Evolutionary conservation across 2,329 filamentous ascomycete genomes (phyloP).

Genomic region (Plenodomus biglobosus): DNA sequence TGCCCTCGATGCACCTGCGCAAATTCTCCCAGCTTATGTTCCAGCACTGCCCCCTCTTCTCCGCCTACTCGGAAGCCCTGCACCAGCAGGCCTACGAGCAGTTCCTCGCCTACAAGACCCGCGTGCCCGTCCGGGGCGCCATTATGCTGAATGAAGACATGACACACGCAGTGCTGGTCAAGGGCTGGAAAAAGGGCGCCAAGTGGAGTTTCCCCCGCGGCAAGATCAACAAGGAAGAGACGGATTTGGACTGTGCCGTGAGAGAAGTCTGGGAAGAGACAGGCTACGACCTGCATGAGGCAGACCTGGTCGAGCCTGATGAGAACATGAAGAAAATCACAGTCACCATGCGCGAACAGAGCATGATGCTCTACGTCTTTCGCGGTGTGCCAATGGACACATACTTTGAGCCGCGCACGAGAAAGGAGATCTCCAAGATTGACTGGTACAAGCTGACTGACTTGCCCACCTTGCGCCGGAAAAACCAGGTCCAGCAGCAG

Average conservation of each 20-base stretch:
- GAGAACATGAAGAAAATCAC: conserved; percentile 81
- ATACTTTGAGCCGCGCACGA: conserved; percentile 81
- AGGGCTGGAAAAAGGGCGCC: conserved; percentile 95
- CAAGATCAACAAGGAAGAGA: conserved; percentile 97
- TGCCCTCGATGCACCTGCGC: conserved; percentile 83
- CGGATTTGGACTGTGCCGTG: conserved; percentile 89
- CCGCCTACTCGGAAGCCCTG: conserved; percentile 74
- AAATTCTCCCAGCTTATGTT: conserved; percentile 90
- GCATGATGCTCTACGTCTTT: conserved; percentile 91
- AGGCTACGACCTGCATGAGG: conserved; percentile 75
- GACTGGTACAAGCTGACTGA: conserved; percentile 91
- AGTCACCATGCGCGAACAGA: conserved; percentile 86
- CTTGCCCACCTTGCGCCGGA: conserved; percentile 77
- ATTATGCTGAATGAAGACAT: conserved; percentile 92
- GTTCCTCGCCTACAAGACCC: conserved; percentile 91
- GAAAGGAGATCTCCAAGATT: conserved; percentile 98
- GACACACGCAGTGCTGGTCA: conserved; percentile 90
- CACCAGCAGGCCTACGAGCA: conserved; percentile 84
- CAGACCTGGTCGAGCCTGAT: conserved; percentile 70
- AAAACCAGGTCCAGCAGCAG: conserved; percentile 62
- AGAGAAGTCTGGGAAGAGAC: conserved; percentile 97
- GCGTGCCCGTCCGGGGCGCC: conserved; percentile 89
- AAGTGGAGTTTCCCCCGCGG: conserved; percentile 96
- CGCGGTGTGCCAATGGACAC: conserved; percentile 85
- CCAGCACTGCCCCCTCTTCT: conserved; percentile 87